These are phyloP conservation scores for Amanita muscaria DNA, from an alignment of 768 basidiomycete genomes.

Conservation along the genomic window DNA sequence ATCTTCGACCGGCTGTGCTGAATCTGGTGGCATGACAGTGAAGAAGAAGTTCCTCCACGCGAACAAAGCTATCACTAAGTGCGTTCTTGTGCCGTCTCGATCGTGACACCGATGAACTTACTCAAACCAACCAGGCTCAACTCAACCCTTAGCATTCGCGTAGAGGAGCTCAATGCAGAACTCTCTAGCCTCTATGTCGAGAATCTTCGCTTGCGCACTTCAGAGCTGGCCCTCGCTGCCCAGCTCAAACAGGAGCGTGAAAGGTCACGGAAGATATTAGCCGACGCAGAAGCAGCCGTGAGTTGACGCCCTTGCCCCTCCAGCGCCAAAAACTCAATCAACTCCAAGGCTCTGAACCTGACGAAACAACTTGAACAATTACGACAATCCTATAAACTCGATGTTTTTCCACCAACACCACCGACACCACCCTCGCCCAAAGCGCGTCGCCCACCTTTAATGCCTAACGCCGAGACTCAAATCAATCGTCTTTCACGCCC, in stretches of 20 bases:
- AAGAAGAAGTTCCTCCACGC: slow-evolving; percentile 90
- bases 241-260: slow-evolving; percentile 78
- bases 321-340: too few species aligned
- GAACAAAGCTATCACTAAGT: slow-evolving; percentile 91
- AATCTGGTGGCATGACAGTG: slow-evolving; percentile 44
- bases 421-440: slow-evolving; percentile 40
- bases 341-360: slow-evolving; percentile 42
- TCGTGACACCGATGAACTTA: neutral
- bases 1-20: slow-evolving; percentile 13
- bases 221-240: slow-evolving; percentile 65
- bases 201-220: slow-evolving; percentile 73
- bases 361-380: slow-evolving; percentile 58
- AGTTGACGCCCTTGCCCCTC: too few species aligned
- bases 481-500: slow-evolving; percentile 51
- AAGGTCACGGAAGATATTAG: slow-evolving; percentile 62
- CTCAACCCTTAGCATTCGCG: slow-evolving; percentile 74
- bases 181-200: slow-evolving; percentile 77
- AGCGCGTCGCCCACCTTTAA: slow-evolving; percentile 37
- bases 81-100: slow-evolving; percentile 14
- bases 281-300: slow-evolving; percentile 71
- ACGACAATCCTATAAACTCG: slow-evolving; percentile 52
- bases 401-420: slow-evolving; percentile 22
- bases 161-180: slow-evolving; percentile 78
- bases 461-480: slow-evolving; percentile 27
- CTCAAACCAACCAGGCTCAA: slow-evolving; percentile 48